Base-by-base conservation (phyloP, 805 yeast species). In the Debaryomyces prosopidis region DNA sequence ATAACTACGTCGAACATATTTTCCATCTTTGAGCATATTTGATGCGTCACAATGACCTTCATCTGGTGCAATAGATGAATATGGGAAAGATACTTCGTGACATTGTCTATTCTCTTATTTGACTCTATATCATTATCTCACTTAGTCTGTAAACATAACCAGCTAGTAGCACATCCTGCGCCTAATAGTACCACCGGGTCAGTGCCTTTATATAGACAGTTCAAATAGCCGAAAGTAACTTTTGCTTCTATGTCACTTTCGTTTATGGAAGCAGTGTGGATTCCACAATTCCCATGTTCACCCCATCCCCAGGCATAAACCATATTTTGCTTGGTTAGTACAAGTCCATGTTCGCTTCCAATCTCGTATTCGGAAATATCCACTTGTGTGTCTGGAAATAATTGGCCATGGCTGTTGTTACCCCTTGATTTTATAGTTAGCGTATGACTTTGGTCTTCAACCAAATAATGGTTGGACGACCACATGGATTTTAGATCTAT, bases 261-360 rank as follows among this genome's bases (percentile, higher is more conserved):
- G 16, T 30, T 30, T 14, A 30, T 14, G 33, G 33, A 14, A 30
- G 16, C 33, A 2, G 51, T 42, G 2, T 15, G 23, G 17, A 62
- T 59, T 0, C 96, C 96, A 66, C 98, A 92, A 60, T 92, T 92
- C 0, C 99, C 99, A 63, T 92, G 99, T 58, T 94, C 98, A 11
- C 97, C 97, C 99, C 99, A 92, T 0, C 99, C 99, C 98, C 98
- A 94, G 2, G 91, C 77, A 44, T 58, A 68, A 0, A 90, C 84
- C 7, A 45, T 40, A 33, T 63, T 53, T 12, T 59, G 51, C 1
- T 37, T n/a, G 1, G 54, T 42, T 5, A 63, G 58, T 9, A 79
- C 54, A 14, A 90, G 55, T 0, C 94, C 95, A 63, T 92, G 99
- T 59, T 92, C 98, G 62, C 96, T 88, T 0, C 99, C 99, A 5